phyloP scores from a whole-genome alignment of 2,329 filamentous ascomycete genomes.

The Anthostomella pinea region DNA sequence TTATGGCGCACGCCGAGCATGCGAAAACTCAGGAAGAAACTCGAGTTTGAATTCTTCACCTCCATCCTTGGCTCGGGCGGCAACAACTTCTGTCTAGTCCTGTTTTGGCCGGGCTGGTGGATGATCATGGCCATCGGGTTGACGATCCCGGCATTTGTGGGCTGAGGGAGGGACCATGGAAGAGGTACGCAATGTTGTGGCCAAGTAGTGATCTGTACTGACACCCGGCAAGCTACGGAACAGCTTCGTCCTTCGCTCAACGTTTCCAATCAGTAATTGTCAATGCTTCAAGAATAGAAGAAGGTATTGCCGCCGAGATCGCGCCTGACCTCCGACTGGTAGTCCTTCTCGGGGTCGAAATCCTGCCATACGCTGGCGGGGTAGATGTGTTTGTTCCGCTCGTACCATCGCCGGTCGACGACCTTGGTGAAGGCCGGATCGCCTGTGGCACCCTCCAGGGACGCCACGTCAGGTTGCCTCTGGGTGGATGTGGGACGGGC shows the following conservation, averaged over 20 bases:
- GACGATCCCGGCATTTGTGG: constrained; percentile 35
- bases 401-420: constrained; percentile 94
- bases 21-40: constrained; percentile 40
- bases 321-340: constrained; percentile 71
- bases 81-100: constrained; percentile 45
- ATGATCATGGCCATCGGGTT: constrained; percentile 40
- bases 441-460: constrained; percentile 71
- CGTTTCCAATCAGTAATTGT: too few relatives aligned
- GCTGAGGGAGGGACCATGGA: constrained; percentile 19
- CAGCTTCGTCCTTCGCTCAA: too few relatives aligned
- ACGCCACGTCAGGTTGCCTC: constrained; percentile 45
- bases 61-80: constrained; percentile 49
- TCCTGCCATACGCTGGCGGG: constrained; percentile 94
- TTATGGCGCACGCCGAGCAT: constrained; percentile 36
- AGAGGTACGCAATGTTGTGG: neutral
- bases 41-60: constrained; percentile 51
- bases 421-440: constrained; percentile 87
- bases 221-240: too few relatives aligned
- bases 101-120: constrained; percentile 59
- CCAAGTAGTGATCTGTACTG: neutral
- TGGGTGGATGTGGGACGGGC: constrained; percentile 37
- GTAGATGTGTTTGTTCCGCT: constrained; percentile 97
- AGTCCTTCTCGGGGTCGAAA: constrained; percentile 87
- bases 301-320: constrained; percentile 90
- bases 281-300: constrained; percentile 76